These are phyloP conservation scores for Hanseniaspora mollemarum DNA, from an alignment of 805 yeast genomes.

Conservation along the genomic window DNA sequence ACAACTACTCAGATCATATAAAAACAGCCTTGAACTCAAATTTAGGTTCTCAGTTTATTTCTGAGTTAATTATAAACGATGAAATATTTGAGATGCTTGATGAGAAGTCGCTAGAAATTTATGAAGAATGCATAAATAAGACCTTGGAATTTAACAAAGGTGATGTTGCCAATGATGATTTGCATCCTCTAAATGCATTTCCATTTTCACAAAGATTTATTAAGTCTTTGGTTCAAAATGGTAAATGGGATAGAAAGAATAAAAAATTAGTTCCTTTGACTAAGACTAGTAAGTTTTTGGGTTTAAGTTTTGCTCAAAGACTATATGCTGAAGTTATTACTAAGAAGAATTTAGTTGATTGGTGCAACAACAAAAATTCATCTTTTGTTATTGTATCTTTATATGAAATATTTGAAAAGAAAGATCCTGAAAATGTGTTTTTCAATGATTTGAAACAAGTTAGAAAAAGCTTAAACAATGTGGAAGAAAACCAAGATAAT, in stretches of 20 bases:
- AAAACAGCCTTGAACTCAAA: conserved; percentile 49
- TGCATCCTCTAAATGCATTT: conserved; percentile 48
- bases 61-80: conserved; percentile 58
- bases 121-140: conserved; percentile 42
- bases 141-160: conserved; percentile 53
- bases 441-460: conserved; percentile 43
- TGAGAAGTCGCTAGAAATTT: conserved; percentile 29
- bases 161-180: conserved; percentile 49
- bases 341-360: conserved; percentile 40
- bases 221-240: conserved; percentile 71
- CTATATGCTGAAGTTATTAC: conserved; percentile 45
- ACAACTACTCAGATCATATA: conserved; percentile 42
- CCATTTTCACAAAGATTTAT: conserved; percentile 66
- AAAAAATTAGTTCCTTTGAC: conserved; percentile 39
- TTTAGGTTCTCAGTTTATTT: conserved; percentile 71
- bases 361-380: conserved; percentile 61
- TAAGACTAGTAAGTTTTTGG: conserved; percentile 36
- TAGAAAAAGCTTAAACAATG: conserved; percentile 36
- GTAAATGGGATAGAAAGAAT: conserved; percentile 63
- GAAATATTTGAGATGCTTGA: conserved; percentile 35
- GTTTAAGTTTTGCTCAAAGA: conserved; percentile 48
- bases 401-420: conserved; percentile 47
- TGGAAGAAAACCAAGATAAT: conserved; percentile 34
- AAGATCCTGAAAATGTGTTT: conserved; percentile 39
- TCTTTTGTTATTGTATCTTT: conserved; percentile 74